phyloP scores from a whole-genome alignment of 2,329 filamentous ascomycete genomes.

The Anisogramma anomala region DNA sequence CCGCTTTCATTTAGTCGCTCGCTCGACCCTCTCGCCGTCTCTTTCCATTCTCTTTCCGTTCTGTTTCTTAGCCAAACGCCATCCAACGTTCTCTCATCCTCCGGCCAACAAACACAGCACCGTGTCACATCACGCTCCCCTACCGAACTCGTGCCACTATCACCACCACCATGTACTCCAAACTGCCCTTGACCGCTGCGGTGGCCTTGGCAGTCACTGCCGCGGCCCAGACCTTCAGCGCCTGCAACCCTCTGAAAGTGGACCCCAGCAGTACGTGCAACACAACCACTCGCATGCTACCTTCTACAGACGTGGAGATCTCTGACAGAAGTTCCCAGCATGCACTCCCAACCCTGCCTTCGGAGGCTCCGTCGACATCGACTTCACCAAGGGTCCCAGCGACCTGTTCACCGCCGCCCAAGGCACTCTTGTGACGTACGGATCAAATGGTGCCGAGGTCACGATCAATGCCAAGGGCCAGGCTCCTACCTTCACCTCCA shows the following conservation, averaged over 20 bases:
- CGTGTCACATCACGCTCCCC: too few relatives aligned
- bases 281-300: constrained; percentile 25
- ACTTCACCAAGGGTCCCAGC: constrained; percentile 66
- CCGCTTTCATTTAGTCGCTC: too few relatives aligned
- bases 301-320: neutral
- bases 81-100: too few relatives aligned
- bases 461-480: constrained; percentile 57
- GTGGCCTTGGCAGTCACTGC: constrained; percentile 38
- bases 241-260: constrained; percentile 43
- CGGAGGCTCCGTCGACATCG: constrained; percentile 49
- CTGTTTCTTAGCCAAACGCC: too few relatives aligned
- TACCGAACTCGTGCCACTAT: too few relatives aligned
- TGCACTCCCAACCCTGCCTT: constrained; percentile 72
- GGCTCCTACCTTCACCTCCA: constrained; percentile 59
- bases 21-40: too few relatives aligned
- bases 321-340: constrained; percentile 23
- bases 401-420: constrained; percentile 36
- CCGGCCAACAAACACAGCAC: too few relatives aligned
- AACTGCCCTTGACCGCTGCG: constrained; percentile 32
- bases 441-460: constrained; percentile 38
- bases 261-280: constrained; percentile 18
- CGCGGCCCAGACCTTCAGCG: constrained; percentile 45
- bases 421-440: constrained; percentile 39
- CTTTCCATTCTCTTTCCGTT: too few relatives aligned
- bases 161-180: constrained; percentile 32